These are phyloP conservation scores for Blakeslea trispora DNA, from an alignment of 371 early-diverging fungal species.

Conservation along the genomic window DNA sequence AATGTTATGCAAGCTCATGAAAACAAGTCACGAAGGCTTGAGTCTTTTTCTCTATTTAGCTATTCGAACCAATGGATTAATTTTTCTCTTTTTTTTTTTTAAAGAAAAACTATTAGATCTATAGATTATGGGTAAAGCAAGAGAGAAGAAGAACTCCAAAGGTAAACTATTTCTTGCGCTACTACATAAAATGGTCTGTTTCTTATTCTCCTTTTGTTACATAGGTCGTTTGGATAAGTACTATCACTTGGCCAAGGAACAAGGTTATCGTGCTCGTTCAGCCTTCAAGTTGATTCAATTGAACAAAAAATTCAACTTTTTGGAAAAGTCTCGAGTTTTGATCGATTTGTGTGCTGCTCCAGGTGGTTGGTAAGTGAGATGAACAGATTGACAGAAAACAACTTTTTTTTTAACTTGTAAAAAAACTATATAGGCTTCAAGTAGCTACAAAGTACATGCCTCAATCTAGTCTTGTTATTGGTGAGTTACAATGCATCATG, in stretches of 20 bases:
- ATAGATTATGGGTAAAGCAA: constrained; percentile 44
- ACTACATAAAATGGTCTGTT: no score
- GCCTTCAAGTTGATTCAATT: constrained; percentile 99
- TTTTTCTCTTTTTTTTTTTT: constrained; percentile 6
- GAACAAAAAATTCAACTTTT: constrained; percentile 98
- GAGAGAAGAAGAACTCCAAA: constrained; percentile 54
- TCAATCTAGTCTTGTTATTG: constrained; percentile 86
- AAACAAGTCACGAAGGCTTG: no score
- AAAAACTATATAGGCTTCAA: constrained; percentile 75
- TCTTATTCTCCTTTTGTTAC: not conserved
- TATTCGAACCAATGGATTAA: no score
- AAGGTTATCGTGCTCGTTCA: constrained; percentile 99
- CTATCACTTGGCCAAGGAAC: constrained; percentile 99
- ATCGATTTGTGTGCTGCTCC: constrained; percentile 99
- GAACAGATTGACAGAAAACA: not conserved
- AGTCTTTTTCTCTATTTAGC: no score
- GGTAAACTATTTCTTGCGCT: constrained; percentile 26
- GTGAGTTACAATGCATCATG: constrained; percentile 42
- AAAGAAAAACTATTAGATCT: not conserved
- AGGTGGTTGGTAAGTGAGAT: constrained; percentile 95
- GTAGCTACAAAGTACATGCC: constrained; percentile 98
- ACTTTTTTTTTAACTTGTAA: not conserved
- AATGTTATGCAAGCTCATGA: no score
- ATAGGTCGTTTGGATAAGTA: constrained; percentile 99
- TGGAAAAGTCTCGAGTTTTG: constrained; percentile 87